phyloP scores from a whole-genome alignment of 495 filamentous ascomycete species.

The Chlorociboria aeruginascens region DNA sequence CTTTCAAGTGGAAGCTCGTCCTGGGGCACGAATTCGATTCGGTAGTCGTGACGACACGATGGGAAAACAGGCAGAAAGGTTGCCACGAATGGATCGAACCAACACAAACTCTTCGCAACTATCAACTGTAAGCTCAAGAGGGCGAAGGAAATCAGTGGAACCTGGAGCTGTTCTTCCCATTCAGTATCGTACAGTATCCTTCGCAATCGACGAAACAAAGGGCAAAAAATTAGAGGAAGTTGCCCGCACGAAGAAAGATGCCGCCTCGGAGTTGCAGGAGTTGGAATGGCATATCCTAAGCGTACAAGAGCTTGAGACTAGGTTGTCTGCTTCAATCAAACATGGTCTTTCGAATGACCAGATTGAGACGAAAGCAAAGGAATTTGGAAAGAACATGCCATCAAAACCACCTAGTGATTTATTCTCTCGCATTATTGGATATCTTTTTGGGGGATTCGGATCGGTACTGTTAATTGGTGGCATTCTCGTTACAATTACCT shows the following conservation, averaged over 20 bases:
- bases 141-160: constrained; percentile 21
- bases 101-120: background rate
- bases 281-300: constrained; percentile 45
- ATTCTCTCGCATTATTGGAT: constrained; percentile 43
- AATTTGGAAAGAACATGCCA: constrained; percentile 48
- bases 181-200: constrained; percentile 38
- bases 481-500: constrained; percentile 52
- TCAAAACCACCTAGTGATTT: constrained; percentile 42
- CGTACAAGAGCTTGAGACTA: constrained; percentile 34
- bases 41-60: constrained; percentile 1
- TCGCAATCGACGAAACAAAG: constrained; percentile 37
- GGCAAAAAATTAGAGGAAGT: constrained; percentile 19
- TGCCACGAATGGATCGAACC: background rate
- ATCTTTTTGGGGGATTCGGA: constrained; percentile 63
- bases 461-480: constrained; percentile 46
- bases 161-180: constrained; percentile 35
- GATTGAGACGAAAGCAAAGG: constrained; percentile 30
- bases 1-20: constrained; percentile 1
- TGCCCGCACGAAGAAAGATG: constrained; percentile 24
- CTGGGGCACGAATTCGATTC: constrained; percentile 4
- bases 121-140: background rate
- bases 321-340: constrained; percentile 32
- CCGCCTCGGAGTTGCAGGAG: constrained; percentile 26
- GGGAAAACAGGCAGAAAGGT: background rate
- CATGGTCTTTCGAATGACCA: constrained; percentile 38